These are phyloP conservation scores for Euphorbia pulcherrima DNA, from an alignment of 345 rosid species.

Conservation along the genomic window DNA sequence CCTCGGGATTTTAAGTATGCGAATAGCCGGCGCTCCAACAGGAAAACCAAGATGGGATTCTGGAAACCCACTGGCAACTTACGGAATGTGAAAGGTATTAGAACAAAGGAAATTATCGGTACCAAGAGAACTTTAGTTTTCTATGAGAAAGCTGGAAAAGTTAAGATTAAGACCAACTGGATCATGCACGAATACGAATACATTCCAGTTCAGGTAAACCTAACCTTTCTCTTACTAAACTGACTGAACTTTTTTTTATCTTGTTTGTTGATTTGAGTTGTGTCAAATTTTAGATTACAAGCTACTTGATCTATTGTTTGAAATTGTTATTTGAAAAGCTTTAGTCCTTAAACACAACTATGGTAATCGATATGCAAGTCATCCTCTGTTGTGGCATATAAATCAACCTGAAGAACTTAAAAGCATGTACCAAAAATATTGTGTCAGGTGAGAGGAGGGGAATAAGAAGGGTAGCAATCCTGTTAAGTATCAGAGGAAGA, in stretches of 20 bases:
- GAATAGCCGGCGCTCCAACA: slow-evolving; percentile 17
- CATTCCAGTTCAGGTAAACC: slow-evolving; percentile 13
- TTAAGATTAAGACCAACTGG: slow-evolving; percentile 26
- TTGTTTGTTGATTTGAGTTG: not conserved
- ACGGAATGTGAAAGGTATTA: slow-evolving; percentile 11
- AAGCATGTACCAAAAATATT: not conserved
- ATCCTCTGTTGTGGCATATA: too few species aligned
- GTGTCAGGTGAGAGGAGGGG: too few species aligned
- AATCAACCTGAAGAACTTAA: not conserved
- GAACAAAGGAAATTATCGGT: slow-evolving; percentile 27
- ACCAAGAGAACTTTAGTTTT: slow-evolving; percentile 42
- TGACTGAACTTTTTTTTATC: not conserved
- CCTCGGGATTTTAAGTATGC: slow-evolving; percentile 23
- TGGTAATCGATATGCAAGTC: not conserved
- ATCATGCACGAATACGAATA: slow-evolving; percentile 37
- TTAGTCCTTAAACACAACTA: not conserved
- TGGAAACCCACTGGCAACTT: slow-evolving; percentile 51
- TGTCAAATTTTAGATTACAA: not conserved
- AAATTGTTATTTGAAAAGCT: not conserved
- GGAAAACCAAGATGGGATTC: slow-evolving; percentile 36
- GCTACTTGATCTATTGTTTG: not conserved
- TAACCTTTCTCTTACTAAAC: not conserved
- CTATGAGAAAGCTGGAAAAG: slow-evolving; percentile 2
- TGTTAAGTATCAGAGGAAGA: too few species aligned
- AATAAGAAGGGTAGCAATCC: too few species aligned